Conservation (phyloP, 1,284 basidiomycete genomes). For the Tylopilus orsonianus region DNA sequence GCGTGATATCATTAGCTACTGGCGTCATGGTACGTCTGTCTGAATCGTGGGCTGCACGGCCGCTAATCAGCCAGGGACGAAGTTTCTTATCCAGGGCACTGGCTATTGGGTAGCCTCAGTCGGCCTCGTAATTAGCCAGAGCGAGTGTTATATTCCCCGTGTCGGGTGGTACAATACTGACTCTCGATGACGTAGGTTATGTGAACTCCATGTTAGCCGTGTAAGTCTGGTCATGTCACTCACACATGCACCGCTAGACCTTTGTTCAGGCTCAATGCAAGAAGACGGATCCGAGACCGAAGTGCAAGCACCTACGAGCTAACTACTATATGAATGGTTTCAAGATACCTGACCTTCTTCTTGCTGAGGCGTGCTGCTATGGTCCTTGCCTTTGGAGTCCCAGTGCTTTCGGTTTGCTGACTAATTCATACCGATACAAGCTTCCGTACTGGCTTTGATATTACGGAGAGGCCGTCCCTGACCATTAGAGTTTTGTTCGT, state of each 20-base stretch:
- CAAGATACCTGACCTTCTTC: background rate
- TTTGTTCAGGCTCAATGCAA: constrained; percentile 9
- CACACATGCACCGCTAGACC: background rate
- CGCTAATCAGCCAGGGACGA: background rate
- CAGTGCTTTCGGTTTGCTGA: no score
- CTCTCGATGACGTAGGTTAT: constrained; percentile 7
- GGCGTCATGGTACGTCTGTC: constrained; percentile 1
- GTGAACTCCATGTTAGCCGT: constrained; percentile 15
- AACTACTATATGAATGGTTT: background rate
- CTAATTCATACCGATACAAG: no score
- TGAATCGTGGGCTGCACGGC: no score
- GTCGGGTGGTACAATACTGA: background rate
- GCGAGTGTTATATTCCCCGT: background rate
- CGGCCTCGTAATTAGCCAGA: constrained; percentile 3
- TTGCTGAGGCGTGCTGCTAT: no score
- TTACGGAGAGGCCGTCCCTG: no score
- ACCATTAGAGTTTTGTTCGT: no score
- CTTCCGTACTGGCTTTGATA: no score
- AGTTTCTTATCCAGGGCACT: constrained; percentile 6
- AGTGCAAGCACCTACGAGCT: background rate
- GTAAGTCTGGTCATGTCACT: constrained; percentile 4
- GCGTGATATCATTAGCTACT: background rate
- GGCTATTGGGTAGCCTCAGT: constrained; percentile 7
- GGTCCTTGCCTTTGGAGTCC: no score
- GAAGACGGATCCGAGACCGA: constrained; percentile 9